These are phyloP conservation scores for Suillus brevipes DNA, from an alignment of 768 basidiomycete genomes.

Conservation along the genomic window DNA sequence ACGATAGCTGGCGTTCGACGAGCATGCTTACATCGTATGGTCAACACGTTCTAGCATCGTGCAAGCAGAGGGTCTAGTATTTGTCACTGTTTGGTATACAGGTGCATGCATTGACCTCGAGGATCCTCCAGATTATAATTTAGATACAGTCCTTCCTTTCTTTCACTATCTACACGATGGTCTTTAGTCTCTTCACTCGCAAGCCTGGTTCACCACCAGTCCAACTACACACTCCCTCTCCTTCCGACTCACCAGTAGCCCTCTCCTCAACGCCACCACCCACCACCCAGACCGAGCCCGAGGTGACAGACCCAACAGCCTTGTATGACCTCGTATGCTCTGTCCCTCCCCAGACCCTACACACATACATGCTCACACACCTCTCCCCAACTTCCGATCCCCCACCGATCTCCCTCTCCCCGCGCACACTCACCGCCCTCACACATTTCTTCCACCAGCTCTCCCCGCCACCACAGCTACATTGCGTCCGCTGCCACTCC, in stretches of 20 bases:
- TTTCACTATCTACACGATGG: conserved; percentile 26
- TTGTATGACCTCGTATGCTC: conserved; percentile 54
- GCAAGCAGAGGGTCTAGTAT: not conserved
- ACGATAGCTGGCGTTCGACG: no score
- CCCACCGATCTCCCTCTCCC: conserved; percentile 29
- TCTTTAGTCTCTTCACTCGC: conserved; percentile 43
- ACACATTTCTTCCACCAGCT: conserved; percentile 62
- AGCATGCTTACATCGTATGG: no score
- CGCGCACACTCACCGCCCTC: conserved; percentile 46
- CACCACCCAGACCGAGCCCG: conserved; percentile 28
- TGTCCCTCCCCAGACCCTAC: conserved; percentile 67
- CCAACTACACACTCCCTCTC: conserved; percentile 56
- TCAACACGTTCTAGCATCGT: not conserved
- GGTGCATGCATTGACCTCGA: conserved; percentile 3
- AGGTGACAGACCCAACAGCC: conserved; percentile 38
- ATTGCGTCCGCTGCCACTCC: conserved; percentile 77
- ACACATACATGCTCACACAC: conserved; percentile 58
- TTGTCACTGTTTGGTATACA: not conserved
- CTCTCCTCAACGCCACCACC: conserved; percentile 37
- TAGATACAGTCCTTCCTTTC: conserved; percentile 4
- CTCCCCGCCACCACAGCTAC: conserved; percentile 63
- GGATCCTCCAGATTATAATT: not conserved
- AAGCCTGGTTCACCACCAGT: conserved; percentile 25
- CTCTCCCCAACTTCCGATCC: conserved; percentile 32
- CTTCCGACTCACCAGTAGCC: conserved; percentile 36